phyloP scores from a whole-genome alignment of 768 basidiomycete species.

The Boletus huronensis region DNA sequence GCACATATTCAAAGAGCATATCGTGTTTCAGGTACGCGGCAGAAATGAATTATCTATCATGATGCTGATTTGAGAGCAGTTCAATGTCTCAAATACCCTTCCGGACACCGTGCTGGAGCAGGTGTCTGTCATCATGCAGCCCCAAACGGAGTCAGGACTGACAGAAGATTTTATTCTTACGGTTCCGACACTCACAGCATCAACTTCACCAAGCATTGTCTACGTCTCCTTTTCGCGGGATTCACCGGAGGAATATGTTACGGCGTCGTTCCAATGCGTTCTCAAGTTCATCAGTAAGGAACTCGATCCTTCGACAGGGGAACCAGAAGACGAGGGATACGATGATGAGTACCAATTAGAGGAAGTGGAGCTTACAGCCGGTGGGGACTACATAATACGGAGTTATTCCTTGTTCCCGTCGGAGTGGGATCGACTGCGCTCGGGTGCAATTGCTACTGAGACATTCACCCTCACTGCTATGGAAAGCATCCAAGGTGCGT shows the following conservation, averaged over 20 bases:
- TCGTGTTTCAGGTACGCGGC: slow-evolving; percentile 88
- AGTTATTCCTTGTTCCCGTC: slow-evolving; percentile 87
- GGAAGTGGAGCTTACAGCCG: slow-evolving; percentile 90
- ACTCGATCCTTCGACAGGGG: slow-evolving; percentile 90
- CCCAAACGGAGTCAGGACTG: slow-evolving; percentile 68
- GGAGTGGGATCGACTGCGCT: slow-evolving; percentile 92
- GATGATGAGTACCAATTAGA: slow-evolving; percentile 98
- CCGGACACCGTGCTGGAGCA: slow-evolving; percentile 94
- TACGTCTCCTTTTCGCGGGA: slow-evolving; percentile 94
- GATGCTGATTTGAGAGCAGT: slow-evolving; percentile 45
- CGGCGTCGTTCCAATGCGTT: slow-evolving; percentile 84
- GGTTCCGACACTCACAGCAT: slow-evolving; percentile 60
- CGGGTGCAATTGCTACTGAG: slow-evolving; percentile 78
- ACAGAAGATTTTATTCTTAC: slow-evolving; percentile 96
- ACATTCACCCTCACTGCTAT: slow-evolving; percentile 90
- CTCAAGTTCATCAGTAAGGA: slow-evolving; percentile 98
- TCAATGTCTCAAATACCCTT: slow-evolving; percentile 96
- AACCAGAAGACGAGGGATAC: slow-evolving; percentile 98
- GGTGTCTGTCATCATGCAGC: slow-evolving; percentile 90
- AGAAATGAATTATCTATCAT: neutral
- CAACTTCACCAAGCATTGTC: slow-evolving; percentile 76
- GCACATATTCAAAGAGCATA: slow-evolving; percentile 91
- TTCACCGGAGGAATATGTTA: slow-evolving; percentile 68
- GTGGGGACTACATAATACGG: slow-evolving; percentile 94
- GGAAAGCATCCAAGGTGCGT: slow-evolving; percentile 90